phyloP scores from a whole-genome alignment of 2,329 filamentous ascomycete genomes.

The Lasiodiplodia citricola region DNA sequence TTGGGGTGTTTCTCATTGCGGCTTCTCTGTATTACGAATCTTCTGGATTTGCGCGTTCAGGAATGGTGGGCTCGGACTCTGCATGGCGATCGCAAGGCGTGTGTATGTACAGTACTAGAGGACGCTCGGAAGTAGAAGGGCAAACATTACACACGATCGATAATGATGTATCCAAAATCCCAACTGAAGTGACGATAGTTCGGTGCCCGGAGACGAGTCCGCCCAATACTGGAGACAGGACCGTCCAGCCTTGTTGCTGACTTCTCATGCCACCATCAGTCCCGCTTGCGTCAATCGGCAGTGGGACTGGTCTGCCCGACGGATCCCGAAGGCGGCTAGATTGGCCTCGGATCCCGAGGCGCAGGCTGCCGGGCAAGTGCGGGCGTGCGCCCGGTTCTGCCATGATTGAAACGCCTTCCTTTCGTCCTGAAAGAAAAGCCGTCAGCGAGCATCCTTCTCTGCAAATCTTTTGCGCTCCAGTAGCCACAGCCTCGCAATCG shows the following conservation, averaged over 20 bases:
- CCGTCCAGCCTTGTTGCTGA: neutral
- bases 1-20: neutral
- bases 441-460: neutral
- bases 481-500: neutral
- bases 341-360: neutral
- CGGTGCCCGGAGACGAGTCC: neutral
- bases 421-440: neutral
- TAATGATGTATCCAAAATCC: neutral
- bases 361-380: conserved; percentile 1
- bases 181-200: neutral
- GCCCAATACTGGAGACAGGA: neutral
- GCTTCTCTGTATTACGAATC: conserved; percentile 11
- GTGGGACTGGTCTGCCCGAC: neutral
- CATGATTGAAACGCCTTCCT: conserved; percentile 1
- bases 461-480: neutral
- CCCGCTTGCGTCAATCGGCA: neutral
- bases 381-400: neutral
- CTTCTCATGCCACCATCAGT: neutral
- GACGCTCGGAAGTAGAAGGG: conserved; percentile 12
- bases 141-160: conserved; percentile 13
- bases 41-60: conserved; percentile 15
- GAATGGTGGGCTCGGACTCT: conserved; percentile 3
- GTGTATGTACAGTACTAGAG: conserved; percentile 23
- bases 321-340: neutral
- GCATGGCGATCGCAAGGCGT: conserved; percentile 9